Conservation (phyloP, 371 early-diverging fungal species). For the Umbelopsis sp. region DNA sequence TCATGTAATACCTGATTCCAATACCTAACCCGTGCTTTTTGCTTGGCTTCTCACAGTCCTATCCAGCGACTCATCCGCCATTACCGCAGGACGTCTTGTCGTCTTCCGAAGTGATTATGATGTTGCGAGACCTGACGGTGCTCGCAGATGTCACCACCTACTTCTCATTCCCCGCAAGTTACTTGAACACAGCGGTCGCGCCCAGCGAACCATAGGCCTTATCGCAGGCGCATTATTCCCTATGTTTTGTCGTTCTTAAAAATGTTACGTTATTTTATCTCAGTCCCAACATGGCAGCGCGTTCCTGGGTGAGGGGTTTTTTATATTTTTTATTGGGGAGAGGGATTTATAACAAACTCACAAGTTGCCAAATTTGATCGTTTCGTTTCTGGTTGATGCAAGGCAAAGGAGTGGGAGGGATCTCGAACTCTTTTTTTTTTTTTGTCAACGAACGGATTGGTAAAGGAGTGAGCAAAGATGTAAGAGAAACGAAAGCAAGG, state of each 20-base stretch:
- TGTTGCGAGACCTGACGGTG: constrained; percentile 42
- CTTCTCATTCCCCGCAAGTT: constrained; percentile 40
- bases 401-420: neutral
- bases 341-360: constrained; percentile 11
- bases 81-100: constrained; percentile 44
- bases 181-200: neutral
- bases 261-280: too few relatives aligned
- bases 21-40: neutral
- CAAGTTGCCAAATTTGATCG: constrained; percentile 1
- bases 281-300: too few relatives aligned
- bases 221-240: neutral
- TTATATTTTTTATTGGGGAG: neutral
- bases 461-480: neutral
- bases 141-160: constrained; percentile 50
- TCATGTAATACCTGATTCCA: too few relatives aligned
- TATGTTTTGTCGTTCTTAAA: too few relatives aligned
- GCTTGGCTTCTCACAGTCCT: neutral
- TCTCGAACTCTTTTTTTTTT: neutral
- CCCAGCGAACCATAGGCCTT: neutral
- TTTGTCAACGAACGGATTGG: neutral
- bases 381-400: neutral
- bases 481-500: neutral
- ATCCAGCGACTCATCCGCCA: constrained; percentile 26
- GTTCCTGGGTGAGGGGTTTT: neutral
- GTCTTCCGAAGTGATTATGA: constrained; percentile 40